Evolutionary conservation across 2,329 filamentous ascomycete species (phyloP).

Genomic region (Nothopassalora personata): DNA sequence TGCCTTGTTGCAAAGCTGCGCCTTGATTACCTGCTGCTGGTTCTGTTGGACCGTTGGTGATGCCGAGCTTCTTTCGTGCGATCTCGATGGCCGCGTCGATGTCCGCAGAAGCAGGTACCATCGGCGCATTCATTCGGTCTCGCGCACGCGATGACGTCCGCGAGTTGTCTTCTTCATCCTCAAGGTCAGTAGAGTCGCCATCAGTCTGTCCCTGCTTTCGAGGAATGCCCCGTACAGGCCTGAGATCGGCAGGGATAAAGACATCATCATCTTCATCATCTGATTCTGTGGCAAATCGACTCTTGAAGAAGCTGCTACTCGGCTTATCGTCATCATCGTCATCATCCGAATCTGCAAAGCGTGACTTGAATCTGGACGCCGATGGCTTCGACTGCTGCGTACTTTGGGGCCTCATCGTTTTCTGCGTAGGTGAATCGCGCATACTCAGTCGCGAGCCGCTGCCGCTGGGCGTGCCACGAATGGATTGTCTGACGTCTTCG

Average conservation of each 20-base stretch:
- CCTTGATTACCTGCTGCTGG: slow-evolving; percentile 27
- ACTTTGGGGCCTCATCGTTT: slow-evolving; percentile 7
- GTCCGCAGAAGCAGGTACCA: slow-evolving; percentile 32
- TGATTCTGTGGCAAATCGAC: slow-evolving; percentile 44
- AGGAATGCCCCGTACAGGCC: slow-evolving; percentile 57
- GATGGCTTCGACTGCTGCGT: slow-evolving; percentile 2
- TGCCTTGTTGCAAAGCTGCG: slow-evolving; percentile 32
- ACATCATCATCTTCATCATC: slow-evolving; percentile 50
- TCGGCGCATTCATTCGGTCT: slow-evolving; percentile 27
- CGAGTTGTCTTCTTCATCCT: slow-evolving; percentile 37
- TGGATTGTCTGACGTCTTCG: slow-evolving; percentile 23
- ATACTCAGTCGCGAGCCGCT: slow-evolving; percentile 18
- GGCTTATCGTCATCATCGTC: slow-evolving; percentile 35
- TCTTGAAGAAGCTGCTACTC: slow-evolving; percentile 34
- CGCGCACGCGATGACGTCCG: slow-evolving; percentile 42
- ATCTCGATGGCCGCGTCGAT: slow-evolving; percentile 36
- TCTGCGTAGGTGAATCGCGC: slow-evolving; percentile 12
- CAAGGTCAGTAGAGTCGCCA: slow-evolving; percentile 51
- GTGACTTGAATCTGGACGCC: slow-evolving; percentile 42
- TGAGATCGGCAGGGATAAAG: slow-evolving; percentile 34
- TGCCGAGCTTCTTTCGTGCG: slow-evolving; percentile 30
- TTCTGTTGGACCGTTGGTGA: slow-evolving; percentile 7
- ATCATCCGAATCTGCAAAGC: slow-evolving; percentile 68
- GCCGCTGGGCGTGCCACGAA: slow-evolving; percentile 27
- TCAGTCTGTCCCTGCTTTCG: slow-evolving; percentile 51